Base-by-base conservation (phyloP, 306 rosid species). In the Medicago truncatula region DNA sequence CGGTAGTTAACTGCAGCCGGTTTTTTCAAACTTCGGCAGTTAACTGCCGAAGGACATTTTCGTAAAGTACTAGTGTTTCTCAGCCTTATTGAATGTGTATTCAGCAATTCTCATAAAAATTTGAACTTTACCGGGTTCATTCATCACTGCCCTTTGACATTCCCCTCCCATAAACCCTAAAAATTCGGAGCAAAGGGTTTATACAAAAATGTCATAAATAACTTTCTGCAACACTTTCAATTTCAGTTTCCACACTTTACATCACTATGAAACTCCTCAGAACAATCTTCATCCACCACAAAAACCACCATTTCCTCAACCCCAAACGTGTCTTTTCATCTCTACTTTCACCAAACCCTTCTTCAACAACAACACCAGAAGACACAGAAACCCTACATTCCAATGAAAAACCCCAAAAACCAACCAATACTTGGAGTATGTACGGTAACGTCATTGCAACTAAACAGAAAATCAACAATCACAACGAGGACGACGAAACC, bases 191-290 rank as follows among this genome's bases (percentile, higher is more conserved):
- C 20, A 21, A 21, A 67, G 38, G 18, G 72, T 67, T 67, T 13
- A 43, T 67, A 38, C 20, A 5, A 67, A 43, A 40, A 6, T 39
- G 70, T 20, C 12, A n/a, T 62, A 41, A 41, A 43, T 28, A 1
- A 0, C 0, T 65, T 62, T 36, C 14, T n/a, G 68, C 36, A 49
- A 69, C 74, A 46, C 1, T 25, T 46, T 68, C n/a, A 4, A 49
- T 9, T 50, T 70, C 53, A 12, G 18, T 67, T 43, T 44, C 58
- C 47, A 64, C 39, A 28, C 9, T 16, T 64, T 49, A 63, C 39
- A 47, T 3, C 34, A 71, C n/a, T 70, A 88, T 83, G 95, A 88
- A 67, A 44, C 73, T 83, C 64, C 86, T 94, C 31, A 73, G 86
- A 86, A 43, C 89, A 11, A 46, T 92, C 69, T 80, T 77, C 85